phyloP scores from a whole-genome alignment of 108 stramenopile species.

The Nitzschia sp. region DNA sequence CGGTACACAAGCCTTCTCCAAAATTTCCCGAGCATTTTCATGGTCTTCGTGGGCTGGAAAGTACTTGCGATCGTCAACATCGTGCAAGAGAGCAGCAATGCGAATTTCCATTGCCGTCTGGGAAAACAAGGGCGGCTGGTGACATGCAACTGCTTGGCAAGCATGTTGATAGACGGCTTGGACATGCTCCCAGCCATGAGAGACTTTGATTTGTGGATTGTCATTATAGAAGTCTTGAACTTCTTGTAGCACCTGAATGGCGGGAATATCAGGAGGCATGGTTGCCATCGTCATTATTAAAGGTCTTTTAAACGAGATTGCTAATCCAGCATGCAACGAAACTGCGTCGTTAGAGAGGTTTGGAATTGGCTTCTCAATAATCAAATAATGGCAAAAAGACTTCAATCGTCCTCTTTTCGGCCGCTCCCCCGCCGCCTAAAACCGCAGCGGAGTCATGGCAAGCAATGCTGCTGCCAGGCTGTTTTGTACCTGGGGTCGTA shows the following conservation, averaged over 20 bases:
- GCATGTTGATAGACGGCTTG: constrained; percentile 55
- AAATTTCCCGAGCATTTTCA: neutral
- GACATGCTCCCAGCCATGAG: constrained; percentile 60
- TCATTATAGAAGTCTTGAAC: constrained; percentile 39
- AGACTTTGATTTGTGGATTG: constrained; percentile 54
- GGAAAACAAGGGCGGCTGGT: constrained; percentile 7
- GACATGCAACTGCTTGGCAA: constrained; percentile 35
- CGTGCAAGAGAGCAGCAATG: constrained; percentile 67
- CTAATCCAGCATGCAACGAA: too few species aligned
- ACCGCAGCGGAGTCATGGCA: too few species aligned
- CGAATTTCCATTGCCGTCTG: constrained; percentile 43
- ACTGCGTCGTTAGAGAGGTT: too few species aligned
- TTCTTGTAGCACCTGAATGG: neutral
- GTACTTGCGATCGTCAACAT: constrained; percentile 73
- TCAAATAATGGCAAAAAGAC: too few species aligned
- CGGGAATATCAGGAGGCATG: neutral
- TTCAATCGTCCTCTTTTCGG: too few species aligned
- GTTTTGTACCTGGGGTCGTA: too few species aligned
- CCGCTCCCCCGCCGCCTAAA: too few species aligned
- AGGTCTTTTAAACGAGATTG: too few species aligned
- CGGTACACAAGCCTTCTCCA: neutral
- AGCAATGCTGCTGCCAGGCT: too few species aligned
- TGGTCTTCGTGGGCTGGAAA: constrained; percentile 43
- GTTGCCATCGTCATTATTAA: too few species aligned
- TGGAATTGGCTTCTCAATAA: too few species aligned